Evolutionary conservation across 495 filamentous ascomycete species (phyloP), one percentile per base, ranked within the genome.

Genomic region (Hypomontagnella submonticulosa): DNA sequence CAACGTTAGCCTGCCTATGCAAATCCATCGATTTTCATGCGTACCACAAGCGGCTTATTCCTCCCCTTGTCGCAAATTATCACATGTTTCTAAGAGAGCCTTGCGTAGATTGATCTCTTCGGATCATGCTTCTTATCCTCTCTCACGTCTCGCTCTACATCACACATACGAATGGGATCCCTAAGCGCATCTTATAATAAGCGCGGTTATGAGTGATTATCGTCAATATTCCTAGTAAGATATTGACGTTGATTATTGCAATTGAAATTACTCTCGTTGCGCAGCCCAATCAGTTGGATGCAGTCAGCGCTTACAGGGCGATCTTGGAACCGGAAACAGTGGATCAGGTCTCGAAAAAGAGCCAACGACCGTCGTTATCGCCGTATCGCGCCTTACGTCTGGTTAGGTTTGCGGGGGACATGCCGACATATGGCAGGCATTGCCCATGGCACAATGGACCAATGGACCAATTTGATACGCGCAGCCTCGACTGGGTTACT

Each of bases 271-370:
- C 19, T 34, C 4, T 5, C 18, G 10, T 38, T 27, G 33, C 34
- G 5, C 46, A 54, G 41, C 16, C 66, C 66, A 72, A 72, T 70
- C 57, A 70, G 4, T 34, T 18, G 16, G 36, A 37, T 23, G 54
- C 47, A 63, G 46, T 49, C 46, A 49, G 71, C 67, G 71, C 67
- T 62, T 71, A 72, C 47, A 66, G 43, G 69, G 57, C 55, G 47
- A 43, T 59, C 50, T 40, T 63, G 56, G 42, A 66, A 30, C 54
- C 42, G 40, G 40, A 58, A 64, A 56, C 23, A 63, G 58, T 61
- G 71, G 71, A 13, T 27, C 46, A 1, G 34, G 55, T 13, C 58
- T 67, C 59, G 53, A 57, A 38, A 58, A 37, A 16, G 38, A 40
- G 48, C 71, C 71, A 71, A 69, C 64, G 20, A 54, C 12, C 44